Evolutionary conservation across 306 rosid species (phyloP), one percentile per base, ranked within the genome.

Genomic region (Sphenostylis stenocarpa): DNA sequence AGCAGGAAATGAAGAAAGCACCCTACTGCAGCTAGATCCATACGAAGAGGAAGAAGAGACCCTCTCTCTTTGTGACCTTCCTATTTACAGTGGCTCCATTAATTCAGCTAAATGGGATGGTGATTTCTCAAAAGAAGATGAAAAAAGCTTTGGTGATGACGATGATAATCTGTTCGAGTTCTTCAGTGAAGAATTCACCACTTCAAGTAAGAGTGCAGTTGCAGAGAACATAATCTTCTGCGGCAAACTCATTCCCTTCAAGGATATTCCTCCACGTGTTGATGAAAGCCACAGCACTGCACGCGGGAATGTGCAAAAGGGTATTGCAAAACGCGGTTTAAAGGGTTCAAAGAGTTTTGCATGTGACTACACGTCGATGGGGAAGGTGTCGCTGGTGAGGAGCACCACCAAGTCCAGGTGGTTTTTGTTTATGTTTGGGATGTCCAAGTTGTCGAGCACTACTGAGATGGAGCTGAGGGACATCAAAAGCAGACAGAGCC

Each of bases 11-110:
- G 87, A 61, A 67, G 85, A 84, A 64, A 73, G 13, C 49, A 66
- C 72, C 20, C 39, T 81, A 31, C 47, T 83, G 11, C 83, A 77
- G 39, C 87, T 86, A 57, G 89, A 76, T 5, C 73, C 53, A 17
- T 3, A 82, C 45, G 89, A 88, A 47, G 86, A 81, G n/a, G 97
- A 90, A 33, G 97, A 90, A 28, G 93, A 92, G 44, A 43, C 94
- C 5, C 85, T 92, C 24, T 92, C 97, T 5, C 83, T 92, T 13
- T 83, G 87, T 43, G 97, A 94, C 43, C 97, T 94, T 80, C 97
- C 93, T 3, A 85, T 76, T 7, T 65, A 84, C 71, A 73, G 84
- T 7, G 87, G 80, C 44, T 77, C 67, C 36, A 24, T 9, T n/a
- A n/a, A n/a, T 66, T 76, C 91, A 10, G 63, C 80, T 76, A 67